Base-by-base conservation (phyloP, 2,329 filamentous ascomycete genomes). In the Dendryphion nanum region DNA sequence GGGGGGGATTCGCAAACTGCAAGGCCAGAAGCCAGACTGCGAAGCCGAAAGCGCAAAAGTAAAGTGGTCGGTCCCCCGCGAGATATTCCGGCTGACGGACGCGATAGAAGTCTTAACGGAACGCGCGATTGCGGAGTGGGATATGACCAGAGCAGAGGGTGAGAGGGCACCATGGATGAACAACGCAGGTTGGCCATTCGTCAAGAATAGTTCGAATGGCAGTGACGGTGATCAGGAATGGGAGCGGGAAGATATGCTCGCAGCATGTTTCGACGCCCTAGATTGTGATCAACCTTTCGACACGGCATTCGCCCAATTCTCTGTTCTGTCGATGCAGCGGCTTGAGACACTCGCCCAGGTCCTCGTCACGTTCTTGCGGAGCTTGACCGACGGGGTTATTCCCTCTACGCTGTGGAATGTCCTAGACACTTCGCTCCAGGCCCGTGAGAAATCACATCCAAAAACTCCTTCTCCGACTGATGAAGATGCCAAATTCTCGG, bases 31-130 rank as follows among this genome's bases (percentile, higher is more conserved):
- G 71, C 56, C 74, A 14, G 53, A 43, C 38, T 41, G 44, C 24
- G 50, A 54, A 37, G 54, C 49, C 61, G 23, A 26, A 26, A 26
- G 10, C 23, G n/a, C 10, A 10, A 79, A 76, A 42, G 77, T 87
- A 45, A 81, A 81, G 59, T 83, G 85, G 59, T 91, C 89, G 8
- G 89, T 89, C 2, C 91, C 93, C 1, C 82, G 86, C 44, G 91
- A 96, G 64, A 74, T 97, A 6, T 94, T 95, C 67, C 83, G 84
- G 59, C 78, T 98, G 55, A 96, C 89, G 4, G 88, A 95, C 62
- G 80, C 83, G 8, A 76, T 95, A 63, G 78, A 82, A 56, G 73
- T 77, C 51, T 60, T 81, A 50, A 71, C 71, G 18, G 76, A 79
- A 48, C 73, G 79, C 21, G 74, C 77, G 8, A 64, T 81, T 18